A percentile compares a stretch with the other conserved stretches of the same genome.
Evolutionary conservation across 192 early-diverging fungal genomes (phyloP).

Genomic region (Mortierella claussenii): DNA sequence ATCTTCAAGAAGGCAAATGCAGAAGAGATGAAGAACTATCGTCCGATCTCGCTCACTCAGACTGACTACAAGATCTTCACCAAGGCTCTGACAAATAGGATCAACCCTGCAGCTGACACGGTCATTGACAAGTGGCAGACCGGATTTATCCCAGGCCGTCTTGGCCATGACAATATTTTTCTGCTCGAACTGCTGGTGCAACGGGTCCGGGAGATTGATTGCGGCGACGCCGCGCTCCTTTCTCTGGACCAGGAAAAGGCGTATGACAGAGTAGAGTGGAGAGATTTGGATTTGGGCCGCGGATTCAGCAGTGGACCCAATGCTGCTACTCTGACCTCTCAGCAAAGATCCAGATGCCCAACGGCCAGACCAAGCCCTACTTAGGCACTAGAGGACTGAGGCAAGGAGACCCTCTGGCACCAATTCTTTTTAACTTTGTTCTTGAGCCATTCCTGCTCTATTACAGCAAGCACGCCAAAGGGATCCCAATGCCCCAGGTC

Average conservation of each 20-base stretch:
- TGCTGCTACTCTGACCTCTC: too few relatives aligned
- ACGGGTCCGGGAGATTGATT: not conserved
- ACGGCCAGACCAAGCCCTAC: too few relatives aligned
- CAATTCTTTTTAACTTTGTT: conserved; percentile 39
- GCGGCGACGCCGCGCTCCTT: conserved; percentile 11
- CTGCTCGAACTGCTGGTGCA: not conserved
- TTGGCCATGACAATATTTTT: conserved; percentile 21
- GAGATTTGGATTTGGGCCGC: conserved; percentile 11
- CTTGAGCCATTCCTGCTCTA: conserved; percentile 42
- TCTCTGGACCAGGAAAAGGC: conserved; percentile 53
- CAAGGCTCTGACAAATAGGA: conserved; percentile 12
- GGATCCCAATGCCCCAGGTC: too few relatives aligned
- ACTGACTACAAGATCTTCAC: conserved; percentile 31
- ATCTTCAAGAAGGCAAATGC: too few relatives aligned
- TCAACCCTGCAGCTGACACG: not conserved
- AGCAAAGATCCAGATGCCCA: too few relatives aligned
- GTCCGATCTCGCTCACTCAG: conserved; percentile 26
- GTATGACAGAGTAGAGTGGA: conserved; percentile 38
- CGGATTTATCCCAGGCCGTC: conserved; percentile 16
- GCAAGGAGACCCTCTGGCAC: conserved; percentile 49
- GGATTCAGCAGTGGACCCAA: too few relatives aligned
- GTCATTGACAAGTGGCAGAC: conserved; percentile 23
- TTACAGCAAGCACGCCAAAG: too few relatives aligned
- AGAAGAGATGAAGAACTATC: too few relatives aligned
- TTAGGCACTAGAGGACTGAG: conserved; percentile 45